Evolutionary conservation across 2,329 filamentous ascomycete genomes (phyloP).

Genomic region (Talaromyces verruculosus): DNA sequence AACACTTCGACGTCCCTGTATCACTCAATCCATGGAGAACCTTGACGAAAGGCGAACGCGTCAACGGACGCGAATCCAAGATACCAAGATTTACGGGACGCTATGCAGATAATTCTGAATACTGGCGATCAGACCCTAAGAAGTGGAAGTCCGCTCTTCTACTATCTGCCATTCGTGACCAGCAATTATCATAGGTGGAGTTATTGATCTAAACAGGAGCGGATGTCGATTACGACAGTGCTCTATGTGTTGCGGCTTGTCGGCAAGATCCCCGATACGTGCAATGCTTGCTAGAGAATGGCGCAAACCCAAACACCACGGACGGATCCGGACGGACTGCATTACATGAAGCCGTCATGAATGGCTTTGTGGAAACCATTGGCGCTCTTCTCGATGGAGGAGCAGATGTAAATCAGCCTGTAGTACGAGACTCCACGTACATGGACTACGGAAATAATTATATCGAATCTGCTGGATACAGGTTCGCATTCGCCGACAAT

Average conservation of each 20-base stretch:
- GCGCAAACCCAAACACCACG: not conserved
- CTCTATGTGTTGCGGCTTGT: not conserved
- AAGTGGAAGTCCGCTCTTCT: not conserved
- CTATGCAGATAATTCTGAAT: not conserved
- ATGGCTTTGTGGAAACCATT: not conserved
- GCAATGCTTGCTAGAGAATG: not conserved
- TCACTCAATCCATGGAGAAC: not conserved
- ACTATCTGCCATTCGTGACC: not conserved
- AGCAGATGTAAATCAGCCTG: not conserved
- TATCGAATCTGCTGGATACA: not conserved
- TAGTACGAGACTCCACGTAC: not conserved
- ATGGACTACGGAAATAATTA: not conserved
- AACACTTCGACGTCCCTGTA: not conserved
- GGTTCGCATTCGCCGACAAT: not conserved
- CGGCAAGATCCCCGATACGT: not conserved
- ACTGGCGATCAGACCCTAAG: not conserved
- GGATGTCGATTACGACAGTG: not conserved
- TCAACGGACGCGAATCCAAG: not conserved
- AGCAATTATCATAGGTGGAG: not conserved
- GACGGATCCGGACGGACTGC: not conserved
- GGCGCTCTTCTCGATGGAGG: not conserved
- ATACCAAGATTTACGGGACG: not conserved
- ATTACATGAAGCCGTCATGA: conserved; percentile 3
- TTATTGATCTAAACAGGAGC: not conserved
- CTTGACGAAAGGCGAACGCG: not conserved